These are phyloP conservation scores for Fusarium praegraminearum DNA, from an alignment of 2,329 filamentous ascomycete genomes.

Conservation along the genomic window DNA sequence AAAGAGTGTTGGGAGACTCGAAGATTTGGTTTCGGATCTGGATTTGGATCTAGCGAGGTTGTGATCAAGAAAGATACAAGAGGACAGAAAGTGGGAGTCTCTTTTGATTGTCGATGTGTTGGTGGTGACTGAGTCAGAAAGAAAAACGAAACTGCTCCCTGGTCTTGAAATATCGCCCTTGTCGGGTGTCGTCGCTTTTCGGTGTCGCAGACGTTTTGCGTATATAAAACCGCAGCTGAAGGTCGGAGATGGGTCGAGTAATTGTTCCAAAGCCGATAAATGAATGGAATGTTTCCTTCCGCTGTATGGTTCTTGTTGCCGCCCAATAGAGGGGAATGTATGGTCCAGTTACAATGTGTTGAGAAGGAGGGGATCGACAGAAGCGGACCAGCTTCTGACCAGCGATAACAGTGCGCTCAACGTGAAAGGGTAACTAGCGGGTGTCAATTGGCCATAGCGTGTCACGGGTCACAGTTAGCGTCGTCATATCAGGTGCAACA, in stretches of 20 bases:
- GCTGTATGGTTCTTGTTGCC: constrained; percentile 11
- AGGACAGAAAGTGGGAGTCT: constrained; percentile 4
- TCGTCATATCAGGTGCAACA: constrained; percentile 20
- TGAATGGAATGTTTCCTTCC: background rate
- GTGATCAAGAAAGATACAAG: constrained; percentile 1
- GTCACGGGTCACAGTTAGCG: constrained; percentile 27
- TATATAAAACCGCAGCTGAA: constrained; percentile 1
- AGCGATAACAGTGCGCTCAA: constrained; percentile 2
- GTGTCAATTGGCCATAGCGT: constrained; percentile 26
- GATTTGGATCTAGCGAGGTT: background rate
- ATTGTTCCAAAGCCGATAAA: constrained; percentile 9
- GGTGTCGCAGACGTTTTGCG: constrained; percentile 18
- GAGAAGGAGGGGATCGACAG: constrained; percentile 16
- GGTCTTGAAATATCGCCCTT: constrained; percentile 20
- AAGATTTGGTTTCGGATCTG: background rate
- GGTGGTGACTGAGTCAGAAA: constrained; percentile 21
- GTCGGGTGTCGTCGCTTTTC: constrained; percentile 22
- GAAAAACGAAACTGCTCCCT: constrained; percentile 3
- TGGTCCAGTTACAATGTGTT: background rate
- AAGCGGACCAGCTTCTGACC: constrained; percentile 19
- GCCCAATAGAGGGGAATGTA: constrained; percentile 26
- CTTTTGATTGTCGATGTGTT: constrained; percentile 10
- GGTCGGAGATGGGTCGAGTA: background rate
- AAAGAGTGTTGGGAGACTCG: constrained; percentile 3
- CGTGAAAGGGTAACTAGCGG: background rate